Base-by-base conservation (phyloP, 352 stramenopile species). In the Pythium phragmiticola region DNA sequence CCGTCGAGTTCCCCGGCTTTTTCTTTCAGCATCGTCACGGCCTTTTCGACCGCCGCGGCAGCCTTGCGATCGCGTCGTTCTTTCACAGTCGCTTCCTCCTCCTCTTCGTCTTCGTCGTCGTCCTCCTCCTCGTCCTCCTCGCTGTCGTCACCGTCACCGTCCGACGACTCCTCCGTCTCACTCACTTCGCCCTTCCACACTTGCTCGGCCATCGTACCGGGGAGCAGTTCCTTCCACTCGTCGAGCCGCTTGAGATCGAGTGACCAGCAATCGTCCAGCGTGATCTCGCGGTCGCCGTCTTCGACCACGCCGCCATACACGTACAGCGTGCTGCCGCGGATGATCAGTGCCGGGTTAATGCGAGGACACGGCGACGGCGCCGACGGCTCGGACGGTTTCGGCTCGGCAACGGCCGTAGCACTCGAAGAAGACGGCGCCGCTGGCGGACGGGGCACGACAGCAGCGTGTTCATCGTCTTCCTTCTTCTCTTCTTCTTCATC, bases 231-330 rank as follows among this genome's bases (percentile, higher is more conserved):
- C 59, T 95, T 87, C 95, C 95, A 98, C 66, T 94, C 83, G 17
- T 98, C 90, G 37, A 97, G 78, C 33, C 95, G 94, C 65, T 96
- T 96, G 16, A 98, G 70, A 70, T 98, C 94, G 45, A 98, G 72
- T 36, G 81, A 85, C 95, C 95, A 98, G 63, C 92, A 96, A 71
- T 98, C 95, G 70, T 98, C 95, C 19, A 98, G 72, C 28, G 95
- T 98, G 53, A 98, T 94, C 71, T 98, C 95, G 26, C 94, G 80
- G 70, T 98, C 93, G 23, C 94, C 94, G 45, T 94, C 85, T 45
- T 98, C 95, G 4, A 98, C 74, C 49, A 98, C 82, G 41, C 95
- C 95, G 37, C 95, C 95, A 70, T 97, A 98, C 16, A 98, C 83
- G 59, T 96, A 98, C 9, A 98, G 66, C 3, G 80, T 96, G 65